phyloP scores from a whole-genome alignment of 2,329 filamentous ascomycete species.

The Fonsecaea pugnacius region DNA sequence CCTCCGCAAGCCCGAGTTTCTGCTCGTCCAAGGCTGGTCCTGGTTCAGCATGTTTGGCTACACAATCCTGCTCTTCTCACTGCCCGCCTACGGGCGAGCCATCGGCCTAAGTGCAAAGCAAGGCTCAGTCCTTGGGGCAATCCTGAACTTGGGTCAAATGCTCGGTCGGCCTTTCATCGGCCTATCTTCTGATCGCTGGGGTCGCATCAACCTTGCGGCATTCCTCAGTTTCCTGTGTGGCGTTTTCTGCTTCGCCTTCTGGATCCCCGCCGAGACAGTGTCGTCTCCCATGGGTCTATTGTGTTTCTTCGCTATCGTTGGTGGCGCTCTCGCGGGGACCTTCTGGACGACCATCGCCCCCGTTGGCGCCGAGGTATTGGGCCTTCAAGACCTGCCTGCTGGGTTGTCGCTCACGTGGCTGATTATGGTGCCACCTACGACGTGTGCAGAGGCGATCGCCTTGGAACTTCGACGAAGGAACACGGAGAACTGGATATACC shows the following conservation, averaged over 20 bases:
- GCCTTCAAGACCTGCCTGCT: slow-evolving; percentile 60
- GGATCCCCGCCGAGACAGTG: slow-evolving; percentile 64
- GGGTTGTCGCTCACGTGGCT: slow-evolving; percentile 65
- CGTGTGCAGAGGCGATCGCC: slow-evolving; percentile 60
- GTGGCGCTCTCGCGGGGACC: slow-evolving; percentile 63
- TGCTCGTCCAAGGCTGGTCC: slow-evolving; percentile 63
- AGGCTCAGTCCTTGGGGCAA: slow-evolving; percentile 63
- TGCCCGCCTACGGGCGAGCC: slow-evolving; percentile 65
- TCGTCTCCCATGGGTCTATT: slow-evolving; percentile 52
- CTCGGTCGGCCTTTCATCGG: slow-evolving; percentile 63
- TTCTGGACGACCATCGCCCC: slow-evolving; percentile 65
- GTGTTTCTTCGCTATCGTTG: slow-evolving; percentile 62
- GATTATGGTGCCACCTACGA: slow-evolving; percentile 58
- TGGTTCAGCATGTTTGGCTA: slow-evolving; percentile 68
- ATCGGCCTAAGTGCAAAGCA: slow-evolving; percentile 65
- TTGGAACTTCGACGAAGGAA: slow-evolving; percentile 57
- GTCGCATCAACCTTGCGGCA: slow-evolving; percentile 66
- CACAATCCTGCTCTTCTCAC: slow-evolving; percentile 65
- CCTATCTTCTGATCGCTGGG: slow-evolving; percentile 64
- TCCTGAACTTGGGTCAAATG: slow-evolving; percentile 67
- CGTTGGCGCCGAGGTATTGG: slow-evolving; percentile 65
- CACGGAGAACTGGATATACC: slow-evolving; percentile 41
- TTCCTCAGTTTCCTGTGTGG: slow-evolving; percentile 60
- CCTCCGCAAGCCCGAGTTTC: slow-evolving; percentile 59
- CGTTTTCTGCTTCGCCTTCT: slow-evolving; percentile 64